Conservation (phyloP, 306 rosid species). For the Cucumis hystrix region DNA sequence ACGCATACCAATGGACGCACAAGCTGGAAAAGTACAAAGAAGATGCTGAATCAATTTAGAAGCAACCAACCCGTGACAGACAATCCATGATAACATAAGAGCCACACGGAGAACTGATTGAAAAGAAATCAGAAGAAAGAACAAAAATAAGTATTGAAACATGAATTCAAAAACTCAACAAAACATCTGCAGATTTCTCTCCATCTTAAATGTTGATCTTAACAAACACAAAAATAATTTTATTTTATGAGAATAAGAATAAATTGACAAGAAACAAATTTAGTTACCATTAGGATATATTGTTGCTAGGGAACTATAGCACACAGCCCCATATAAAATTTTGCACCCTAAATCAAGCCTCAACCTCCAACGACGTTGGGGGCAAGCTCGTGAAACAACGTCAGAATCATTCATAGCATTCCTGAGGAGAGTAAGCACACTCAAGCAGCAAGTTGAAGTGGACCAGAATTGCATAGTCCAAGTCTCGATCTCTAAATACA, state of each 20-base stretch:
- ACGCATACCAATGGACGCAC: conserved; percentile 81
- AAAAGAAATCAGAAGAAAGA: not conserved
- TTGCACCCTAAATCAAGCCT: conserved; percentile 32
- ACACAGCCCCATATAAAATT: conserved; percentile 26
- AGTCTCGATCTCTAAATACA: conserved; percentile 51
- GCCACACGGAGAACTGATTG: conserved; percentile 35
- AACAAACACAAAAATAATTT: not conserved
- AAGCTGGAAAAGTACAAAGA: conserved; percentile 62
- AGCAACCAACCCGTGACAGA: conserved; percentile 73
- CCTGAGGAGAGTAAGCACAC: conserved; percentile 48
- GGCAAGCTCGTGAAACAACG: not conserved
- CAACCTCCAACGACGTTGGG: conserved; percentile 21
- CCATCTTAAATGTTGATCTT: not conserved
- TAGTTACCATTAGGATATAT: conserved; percentile 41
- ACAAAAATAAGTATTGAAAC: not conserved
- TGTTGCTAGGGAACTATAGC: conserved; percentile 33
- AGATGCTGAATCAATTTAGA: conserved; percentile 62
- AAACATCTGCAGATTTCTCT: not conserved
- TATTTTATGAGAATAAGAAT: not conserved
- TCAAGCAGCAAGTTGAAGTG: conserved; percentile 53
- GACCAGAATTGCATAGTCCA: conserved; percentile 84
- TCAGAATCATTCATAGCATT: conserved; percentile 13
- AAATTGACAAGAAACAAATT: not conserved
- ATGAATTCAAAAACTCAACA: not conserved
- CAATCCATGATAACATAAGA: conserved; percentile 54